Conservation (phyloP, 352 stramenopile genomes). For the Globisporangium abappressorium region DNA sequence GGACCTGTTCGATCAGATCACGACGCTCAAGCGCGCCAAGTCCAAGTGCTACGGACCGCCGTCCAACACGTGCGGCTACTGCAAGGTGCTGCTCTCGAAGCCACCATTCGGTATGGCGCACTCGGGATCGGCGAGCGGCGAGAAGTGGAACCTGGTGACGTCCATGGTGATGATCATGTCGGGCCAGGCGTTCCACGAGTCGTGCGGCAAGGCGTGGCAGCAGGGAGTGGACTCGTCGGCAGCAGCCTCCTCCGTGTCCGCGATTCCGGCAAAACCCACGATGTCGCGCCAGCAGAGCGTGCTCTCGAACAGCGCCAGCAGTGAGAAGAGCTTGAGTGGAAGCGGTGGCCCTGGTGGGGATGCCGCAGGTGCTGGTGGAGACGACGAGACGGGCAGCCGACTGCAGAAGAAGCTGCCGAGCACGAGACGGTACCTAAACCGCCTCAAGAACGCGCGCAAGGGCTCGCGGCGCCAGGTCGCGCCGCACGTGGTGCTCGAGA, state of each 20-base stretch:
- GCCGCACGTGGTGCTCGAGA: slow-evolving; percentile 75
- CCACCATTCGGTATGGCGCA: slow-evolving; percentile 84
- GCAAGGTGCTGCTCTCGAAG: slow-evolving; percentile 76
- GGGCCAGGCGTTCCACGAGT: slow-evolving; percentile 83
- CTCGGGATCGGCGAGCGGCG: slow-evolving; percentile 51
- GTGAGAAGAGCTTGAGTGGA: slow-evolving; percentile 29
- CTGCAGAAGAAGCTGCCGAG: slow-evolving; percentile 78
- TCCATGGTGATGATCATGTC: slow-evolving; percentile 82
- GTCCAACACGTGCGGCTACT: slow-evolving; percentile 78
- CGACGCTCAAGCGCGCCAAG: slow-evolving; percentile 70
- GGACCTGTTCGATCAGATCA: slow-evolving; percentile 85
- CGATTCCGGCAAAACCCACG: slow-evolving; percentile 19
- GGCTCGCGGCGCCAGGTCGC: slow-evolving; percentile 58
- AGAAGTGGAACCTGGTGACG: slow-evolving; percentile 84
- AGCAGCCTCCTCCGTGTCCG: neutral
- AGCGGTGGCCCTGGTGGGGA: slow-evolving; percentile 16
- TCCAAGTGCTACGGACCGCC: slow-evolving; percentile 70
- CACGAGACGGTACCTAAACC: slow-evolving; percentile 73
- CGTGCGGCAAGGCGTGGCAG: slow-evolving; percentile 83
- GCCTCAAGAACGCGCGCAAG: slow-evolving; percentile 72
- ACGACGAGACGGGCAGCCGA: slow-evolving; percentile 52
- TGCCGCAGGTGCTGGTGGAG: slow-evolving; percentile 7
- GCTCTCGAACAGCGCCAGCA: slow-evolving; percentile 19
- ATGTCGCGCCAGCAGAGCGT: slow-evolving; percentile 37
- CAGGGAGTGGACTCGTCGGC: slow-evolving; percentile 55